Evolutionary conservation across 495 filamentous ascomycete genomes (phyloP).

Genomic region (Tetracladium setigerum): DNA sequence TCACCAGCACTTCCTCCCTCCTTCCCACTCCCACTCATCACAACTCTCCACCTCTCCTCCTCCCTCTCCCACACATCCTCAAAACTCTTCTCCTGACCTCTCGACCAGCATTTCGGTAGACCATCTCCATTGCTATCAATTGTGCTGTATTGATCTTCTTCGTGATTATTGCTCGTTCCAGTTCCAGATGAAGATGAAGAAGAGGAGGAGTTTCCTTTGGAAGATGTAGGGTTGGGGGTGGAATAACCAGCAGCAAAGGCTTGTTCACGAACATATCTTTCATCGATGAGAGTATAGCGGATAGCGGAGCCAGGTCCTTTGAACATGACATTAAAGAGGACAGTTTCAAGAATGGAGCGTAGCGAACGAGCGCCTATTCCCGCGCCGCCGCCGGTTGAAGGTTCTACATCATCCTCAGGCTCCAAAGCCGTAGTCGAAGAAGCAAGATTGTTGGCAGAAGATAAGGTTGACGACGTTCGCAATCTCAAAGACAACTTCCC

Average conservation of each 20-base stretch:
- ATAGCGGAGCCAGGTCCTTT: slow-evolving; percentile 62
- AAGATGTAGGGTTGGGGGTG: too few species aligned
- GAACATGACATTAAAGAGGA: slow-evolving; percentile 87
- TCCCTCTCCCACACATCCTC: slow-evolving; percentile 47
- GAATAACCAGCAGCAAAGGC: too few species aligned
- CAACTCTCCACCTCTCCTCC: slow-evolving; percentile 34
- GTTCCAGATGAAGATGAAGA: not conserved
- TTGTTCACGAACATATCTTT: slow-evolving; percentile 10
- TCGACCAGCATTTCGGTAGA: slow-evolving; percentile 23
- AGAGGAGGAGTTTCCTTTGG: not conserved
- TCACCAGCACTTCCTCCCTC: too few species aligned
- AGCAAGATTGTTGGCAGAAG: not conserved
- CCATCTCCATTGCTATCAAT: slow-evolving; percentile 1
- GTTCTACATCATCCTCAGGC: not conserved
- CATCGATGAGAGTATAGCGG: slow-evolving; percentile 43
- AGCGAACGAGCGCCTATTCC: slow-evolving; percentile 84
- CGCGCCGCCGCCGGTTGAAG: too few species aligned
- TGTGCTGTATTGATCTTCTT: not conserved
- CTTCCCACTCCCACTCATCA: not conserved
- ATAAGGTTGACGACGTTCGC: too few species aligned
- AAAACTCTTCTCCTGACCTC: slow-evolving; percentile 42
- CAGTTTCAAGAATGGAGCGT: slow-evolving; percentile 80
- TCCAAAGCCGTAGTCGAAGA: not conserved
- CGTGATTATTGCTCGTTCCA: too few species aligned
- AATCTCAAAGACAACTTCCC: too few species aligned